Base-by-base conservation (phyloP, 2,329 filamentous ascomycete genomes). In the Emmonsiellopsis sp. region DNA sequence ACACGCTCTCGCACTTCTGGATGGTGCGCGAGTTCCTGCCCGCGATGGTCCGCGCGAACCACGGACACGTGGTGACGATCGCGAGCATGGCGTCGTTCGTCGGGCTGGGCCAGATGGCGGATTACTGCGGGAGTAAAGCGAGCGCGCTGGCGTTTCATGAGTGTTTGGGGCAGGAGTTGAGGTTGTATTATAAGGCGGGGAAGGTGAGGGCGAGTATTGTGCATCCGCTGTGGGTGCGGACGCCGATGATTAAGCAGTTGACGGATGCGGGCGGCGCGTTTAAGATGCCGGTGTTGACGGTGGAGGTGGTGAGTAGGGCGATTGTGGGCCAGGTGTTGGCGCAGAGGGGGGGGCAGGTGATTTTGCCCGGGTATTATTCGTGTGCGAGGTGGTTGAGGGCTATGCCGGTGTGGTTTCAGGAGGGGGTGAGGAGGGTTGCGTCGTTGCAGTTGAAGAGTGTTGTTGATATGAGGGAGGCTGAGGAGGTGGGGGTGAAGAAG, bases 51-150 rank as follows among this genome's bases (percentile, higher is more conserved):
- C 60, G 61, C 44, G 64, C 67, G 14, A 74, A 78, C 58, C 77
- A 79, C 58, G 80, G 80, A 2, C 79, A 82, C 56, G 68, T 83
- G 33, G 70, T 83, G 9, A 80, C 77, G 0, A 70, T 83, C 11
- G 78, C 80, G 2, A 78, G 74, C 54, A 69, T 76, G 60, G 77
- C 77, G 8, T 76, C 74, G 37, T 81, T 77, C 59, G 54, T 78
- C 5, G 66, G 68, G 0, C 57, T 74, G 3, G 72, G 69, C 1
- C 72, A 76, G 33, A 74, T 81, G 56, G 74, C 74, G 8, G 77
- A 80, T 56, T 82, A 82, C 62, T 71, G 68, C 42, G 71, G 71
- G 49, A 74, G 74, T 46, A 82, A 82, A 62, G 73, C 73, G 0
- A 77, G 71, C 27, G 75, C 77, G 0, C 62, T 81, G 42, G 69